phyloP scores from a whole-genome alignment of 1,284 basidiomycete genomes.

The Cystobasidium pallidum region DNA sequence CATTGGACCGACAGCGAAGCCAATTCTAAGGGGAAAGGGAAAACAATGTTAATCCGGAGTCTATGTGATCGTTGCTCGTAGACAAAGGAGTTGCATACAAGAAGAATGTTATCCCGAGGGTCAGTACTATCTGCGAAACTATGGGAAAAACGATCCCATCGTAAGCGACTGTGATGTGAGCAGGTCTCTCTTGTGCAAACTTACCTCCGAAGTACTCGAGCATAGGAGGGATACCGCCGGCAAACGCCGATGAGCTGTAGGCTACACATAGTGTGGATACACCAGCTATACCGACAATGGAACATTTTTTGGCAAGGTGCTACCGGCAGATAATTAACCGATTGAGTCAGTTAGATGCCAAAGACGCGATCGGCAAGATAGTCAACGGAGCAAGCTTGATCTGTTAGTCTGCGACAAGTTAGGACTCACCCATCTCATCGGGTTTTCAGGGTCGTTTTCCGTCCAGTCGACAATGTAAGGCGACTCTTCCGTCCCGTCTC shows the following conservation, averaged over 20 bases:
- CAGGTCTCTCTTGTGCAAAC: not conserved
- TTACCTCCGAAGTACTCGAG: slow-evolving; percentile 21
- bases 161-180: not conserved
- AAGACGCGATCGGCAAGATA: not conserved
- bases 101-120: slow-evolving; percentile 57
- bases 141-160: slow-evolving; percentile 21
- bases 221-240: slow-evolving; percentile 41
- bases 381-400: not conserved
- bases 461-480: slow-evolving; percentile 48
- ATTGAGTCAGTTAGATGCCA: not conserved
- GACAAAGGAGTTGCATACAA: slow-evolving; percentile 58
- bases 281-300: slow-evolving; percentile 28
- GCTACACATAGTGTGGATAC: slow-evolving; percentile 66
- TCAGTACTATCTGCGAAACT: slow-evolving; percentile 56
- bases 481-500: slow-evolving; percentile 44
- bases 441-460: slow-evolving; percentile 44
- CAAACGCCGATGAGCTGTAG: slow-evolving; percentile 55
- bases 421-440: slow-evolving; percentile 45
- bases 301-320: slow-evolving; percentile 1
- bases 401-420: not conserved
- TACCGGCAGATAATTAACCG: too few relatives aligned
- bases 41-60: too few relatives aligned
- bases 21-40: slow-evolving; percentile 53
- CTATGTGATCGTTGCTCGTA: too few relatives aligned
- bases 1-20: slow-evolving; percentile 44